Conservation (phyloP, 805 yeast species). For the Nakazawaea siamensis region DNA sequence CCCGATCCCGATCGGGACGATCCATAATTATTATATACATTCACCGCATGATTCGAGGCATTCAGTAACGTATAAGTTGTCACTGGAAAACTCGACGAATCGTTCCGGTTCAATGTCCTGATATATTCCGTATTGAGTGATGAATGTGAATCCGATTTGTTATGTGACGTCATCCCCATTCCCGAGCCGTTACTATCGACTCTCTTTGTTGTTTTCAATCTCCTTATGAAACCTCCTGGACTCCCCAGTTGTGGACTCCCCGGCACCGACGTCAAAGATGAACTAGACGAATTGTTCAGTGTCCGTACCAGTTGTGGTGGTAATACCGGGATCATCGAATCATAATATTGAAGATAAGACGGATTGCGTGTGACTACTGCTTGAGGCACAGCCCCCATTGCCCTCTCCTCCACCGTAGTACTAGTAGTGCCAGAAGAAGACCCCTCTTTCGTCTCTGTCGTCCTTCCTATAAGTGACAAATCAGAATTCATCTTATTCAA, state of each 20-base stretch:
- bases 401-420: too few species aligned
- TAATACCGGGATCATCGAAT: constrained; percentile 24
- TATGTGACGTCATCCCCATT: constrained; percentile 1
- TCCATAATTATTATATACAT: constrained; percentile 17
- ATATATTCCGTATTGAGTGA: constrained; percentile 15
- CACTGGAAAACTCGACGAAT: constrained; percentile 23
- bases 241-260: background rate
- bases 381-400: too few species aligned
- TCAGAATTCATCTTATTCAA: constrained; percentile 2
- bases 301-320: constrained; percentile 12
- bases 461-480: background rate
- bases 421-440: background rate
- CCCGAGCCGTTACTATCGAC: too few species aligned
- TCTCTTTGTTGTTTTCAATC: too few species aligned
- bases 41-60: constrained; percentile 21
- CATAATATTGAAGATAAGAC: constrained; percentile 17
- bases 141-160: constrained; percentile 1
- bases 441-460: background rate
- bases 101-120: constrained; percentile 20
- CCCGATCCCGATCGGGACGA: constrained; percentile 14
- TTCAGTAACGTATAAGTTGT: constrained; percentile 16
- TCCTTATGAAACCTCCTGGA: too few species aligned
- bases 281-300: background rate
- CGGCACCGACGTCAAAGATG: constrained; percentile 6
- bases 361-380: background rate